phyloP scores from a whole-genome alignment of 768 basidiomycete species.

The Boletus tylopilopsis region DNA sequence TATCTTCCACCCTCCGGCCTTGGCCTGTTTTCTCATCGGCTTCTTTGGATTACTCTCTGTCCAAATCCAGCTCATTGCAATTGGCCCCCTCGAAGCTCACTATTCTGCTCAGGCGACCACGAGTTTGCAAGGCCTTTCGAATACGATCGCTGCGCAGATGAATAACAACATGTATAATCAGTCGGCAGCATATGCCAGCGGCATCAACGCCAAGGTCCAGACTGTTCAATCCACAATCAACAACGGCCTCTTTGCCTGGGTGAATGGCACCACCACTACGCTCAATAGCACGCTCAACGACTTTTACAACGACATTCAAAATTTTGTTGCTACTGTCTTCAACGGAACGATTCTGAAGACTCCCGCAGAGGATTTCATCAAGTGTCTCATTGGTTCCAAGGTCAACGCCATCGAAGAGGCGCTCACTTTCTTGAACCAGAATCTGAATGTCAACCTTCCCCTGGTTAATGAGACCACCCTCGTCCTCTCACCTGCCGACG shows the following conservation, averaged over 20 bases:
- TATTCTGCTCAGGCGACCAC: conserved; percentile 61
- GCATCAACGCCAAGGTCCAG: conserved; percentile 70
- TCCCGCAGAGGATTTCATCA: conserved; percentile 83
- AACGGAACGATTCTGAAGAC: conserved; percentile 78
- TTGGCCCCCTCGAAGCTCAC: conserved; percentile 67
- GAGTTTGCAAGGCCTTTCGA: conserved; percentile 63
- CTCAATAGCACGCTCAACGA: conserved; percentile 82
- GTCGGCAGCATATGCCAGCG: conserved; percentile 71
- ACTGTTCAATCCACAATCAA: conserved; percentile 74
- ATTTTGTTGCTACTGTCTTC: conserved; percentile 73
- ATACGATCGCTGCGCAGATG: conserved; percentile 67
- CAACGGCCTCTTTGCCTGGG: conserved; percentile 90
- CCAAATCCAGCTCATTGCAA: conserved; percentile 79
- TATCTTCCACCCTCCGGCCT: conserved; percentile 86
- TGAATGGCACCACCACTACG: conserved; percentile 83
- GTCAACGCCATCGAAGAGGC: conserved; percentile 82
- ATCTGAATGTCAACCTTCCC: conserved; percentile 78
- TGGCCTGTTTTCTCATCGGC: conserved; percentile 91
- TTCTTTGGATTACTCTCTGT: conserved; percentile 84
- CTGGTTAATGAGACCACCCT: conserved; percentile 72
- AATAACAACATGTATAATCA: conserved; percentile 83
- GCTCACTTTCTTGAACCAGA: conserved; percentile 87
- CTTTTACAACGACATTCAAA: conserved; percentile 86
- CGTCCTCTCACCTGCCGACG: conserved; percentile 64
- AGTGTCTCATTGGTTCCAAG: conserved; percentile 89